Evolutionary conservation across 202 grass and related monocot species (phyloP), one percentile per base, ranked within the genome.

Genomic region (Elaeis oleifera): DNA sequence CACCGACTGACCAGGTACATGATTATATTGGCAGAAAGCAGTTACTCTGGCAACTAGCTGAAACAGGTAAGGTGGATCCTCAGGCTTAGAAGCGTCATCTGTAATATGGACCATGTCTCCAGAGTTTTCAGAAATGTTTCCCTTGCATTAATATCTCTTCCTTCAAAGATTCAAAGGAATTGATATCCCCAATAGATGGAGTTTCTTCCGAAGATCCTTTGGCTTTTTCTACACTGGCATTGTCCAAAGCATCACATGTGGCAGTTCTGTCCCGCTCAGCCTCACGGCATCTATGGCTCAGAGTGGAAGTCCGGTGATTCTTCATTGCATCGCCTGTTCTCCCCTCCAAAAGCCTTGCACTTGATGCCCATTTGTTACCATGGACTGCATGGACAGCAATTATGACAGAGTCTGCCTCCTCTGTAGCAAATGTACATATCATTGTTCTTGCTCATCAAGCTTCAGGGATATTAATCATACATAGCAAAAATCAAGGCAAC

Each of bases 281-380:
- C 5, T 77, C 64, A 74, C 73, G 76, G 62, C 71, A 62, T 22
- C 80, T 81, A 19, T 88, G 82, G 53, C 80, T 91, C 68, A 89
- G 74, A 63, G 94, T 92, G 36, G 88, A 97, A 86, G 92, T 97
- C 94, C 88, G 92, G 74, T 92, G 88, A 28, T 99, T 99, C 80
- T 99, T 99, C 57, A 92, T 99, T 51, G 85, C 85, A 55, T 92
- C 92, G 58, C 92, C 88, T 0, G 94, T 99, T 89, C 94, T 85
- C 18, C 88, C 82, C 70, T 74, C 77, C 69, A 99, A 88, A 80
- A 84, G 82, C 75, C 86, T 92, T 4, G 85, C 85, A 4, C 89
- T 99, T 53, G 75, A 78, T 6, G 94, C 88, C 94, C 94, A 92
- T 67, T 89, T 92, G 51, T 99, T 92, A 53, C 88, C 94, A 72